Base-by-base conservation (phyloP, 805 yeast genomes). In the Starmerella sp. region DNA sequence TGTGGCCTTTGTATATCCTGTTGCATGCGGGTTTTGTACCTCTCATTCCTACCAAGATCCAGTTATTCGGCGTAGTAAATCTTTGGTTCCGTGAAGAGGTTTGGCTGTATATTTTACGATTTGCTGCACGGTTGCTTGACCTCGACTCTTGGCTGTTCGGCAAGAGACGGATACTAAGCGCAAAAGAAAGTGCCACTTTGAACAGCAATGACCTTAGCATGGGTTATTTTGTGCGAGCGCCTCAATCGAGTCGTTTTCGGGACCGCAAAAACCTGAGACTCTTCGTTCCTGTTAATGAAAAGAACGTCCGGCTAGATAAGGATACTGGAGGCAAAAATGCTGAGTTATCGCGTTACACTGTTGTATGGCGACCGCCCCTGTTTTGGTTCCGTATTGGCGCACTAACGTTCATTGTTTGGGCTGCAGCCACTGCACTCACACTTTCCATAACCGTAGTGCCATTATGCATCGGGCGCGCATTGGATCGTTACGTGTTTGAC, bases 301-400 rank as follows among this genome's bases (percentile, higher is more conserved):
- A 82, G 60, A 68, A 66, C 17, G 73, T 77, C 50, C 74, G 84
- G 13, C 67, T 84, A 48, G 69, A 65, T 14, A 60, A 59, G 31
- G 60, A 55, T n/a, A 74, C 73, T 14, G 72, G 71, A 15, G 63
- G 72, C n/a, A 75, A 72, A 22, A 15, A 17, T 4, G 74, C 72
- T 52, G 71, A 71, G 30, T 70, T 73, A 31, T 71, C 73, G 54
- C 67, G 69, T 1, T 88, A 90, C 67, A 75, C 79, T 2, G 78
- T 90, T 32, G 96, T 90, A 3, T 95, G 90, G 69, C 75, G 87
- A 46, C 97, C 99, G 5, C 95, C 95, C 1, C 61, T 76, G 50
- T 86, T 91, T 67, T 75, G 80, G 51, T 35, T 64, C 2, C 75
- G 96, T 56, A 75, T 88, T 37, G 71, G 77, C 28, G 70, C 64